These are phyloP conservation scores for Penicillium silybi DNA, from an alignment of 495 filamentous ascomycete genomes.

Conservation along the genomic window DNA sequence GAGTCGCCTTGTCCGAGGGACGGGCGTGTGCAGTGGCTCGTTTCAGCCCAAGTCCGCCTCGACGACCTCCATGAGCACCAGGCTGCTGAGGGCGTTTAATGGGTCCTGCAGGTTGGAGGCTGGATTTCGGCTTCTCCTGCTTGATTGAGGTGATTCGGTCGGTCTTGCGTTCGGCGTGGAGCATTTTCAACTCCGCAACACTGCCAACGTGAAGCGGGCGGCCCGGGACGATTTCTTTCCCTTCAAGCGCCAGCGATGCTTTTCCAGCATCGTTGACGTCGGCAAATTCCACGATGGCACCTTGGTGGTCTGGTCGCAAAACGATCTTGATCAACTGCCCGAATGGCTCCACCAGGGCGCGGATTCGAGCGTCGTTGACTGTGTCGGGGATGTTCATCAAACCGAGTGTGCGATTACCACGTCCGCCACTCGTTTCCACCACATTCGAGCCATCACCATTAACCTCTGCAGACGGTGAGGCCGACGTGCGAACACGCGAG, in stretches of 20 bases:
- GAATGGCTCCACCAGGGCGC: conserved; percentile 56
- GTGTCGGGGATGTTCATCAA: conserved; percentile 63
- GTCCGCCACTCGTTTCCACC: conserved; percentile 34
- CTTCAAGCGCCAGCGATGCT: conserved; percentile 70
- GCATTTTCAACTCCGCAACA: conserved; percentile 61
- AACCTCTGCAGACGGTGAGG: conserved; percentile 34
- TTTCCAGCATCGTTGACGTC: conserved; percentile 68
- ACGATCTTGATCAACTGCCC: conserved; percentile 53
- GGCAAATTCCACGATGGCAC: conserved; percentile 82
- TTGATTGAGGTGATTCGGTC: conserved; percentile 42
- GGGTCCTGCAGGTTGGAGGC: conserved; percentile 49
- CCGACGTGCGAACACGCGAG: conserved; percentile 31
- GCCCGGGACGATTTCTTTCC: conserved; percentile 61
- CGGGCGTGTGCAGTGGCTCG: conserved; percentile 29
- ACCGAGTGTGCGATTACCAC: conserved; percentile 50
- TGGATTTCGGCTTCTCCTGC: conserved; percentile 35
- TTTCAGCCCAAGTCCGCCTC: conserved; percentile 54
- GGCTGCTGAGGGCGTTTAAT: conserved; percentile 56
- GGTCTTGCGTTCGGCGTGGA: conserved; percentile 54
- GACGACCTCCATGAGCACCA: conserved; percentile 44
- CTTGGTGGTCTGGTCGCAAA: conserved; percentile 68
- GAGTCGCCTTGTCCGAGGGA: conserved; percentile 17
- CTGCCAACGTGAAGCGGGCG: conserved; percentile 65
- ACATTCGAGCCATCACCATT: conserved; percentile 26
- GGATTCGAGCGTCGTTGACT: conserved; percentile 59